Conservation (phyloP, 1,139 yeast species). For the Debaryomyces subglobosus region DNA sequence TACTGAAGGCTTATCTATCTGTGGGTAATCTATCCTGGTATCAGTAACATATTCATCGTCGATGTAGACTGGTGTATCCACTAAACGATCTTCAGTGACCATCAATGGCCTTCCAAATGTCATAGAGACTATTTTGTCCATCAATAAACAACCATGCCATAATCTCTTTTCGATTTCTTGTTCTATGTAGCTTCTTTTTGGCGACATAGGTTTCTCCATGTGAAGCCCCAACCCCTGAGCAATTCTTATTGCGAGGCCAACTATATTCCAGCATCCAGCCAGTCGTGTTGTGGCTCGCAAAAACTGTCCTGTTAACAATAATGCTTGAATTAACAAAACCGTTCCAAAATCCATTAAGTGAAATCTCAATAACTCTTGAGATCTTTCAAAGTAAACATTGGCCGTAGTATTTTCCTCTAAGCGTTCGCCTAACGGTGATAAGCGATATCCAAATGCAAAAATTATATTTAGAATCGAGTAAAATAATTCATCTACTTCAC, state of each 20-base stretch:
- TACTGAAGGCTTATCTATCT: conserved; percentile 11
- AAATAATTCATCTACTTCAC: conserved; percentile 9
- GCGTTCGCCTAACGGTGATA: background rate
- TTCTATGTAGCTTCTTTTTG: background rate
- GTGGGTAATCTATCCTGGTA: conserved; percentile 1
- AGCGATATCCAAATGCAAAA: background rate
- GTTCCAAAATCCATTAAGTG: conserved; percentile 4
- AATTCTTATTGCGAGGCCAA: background rate
- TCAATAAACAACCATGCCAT: background rate
- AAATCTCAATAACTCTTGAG: background rate
- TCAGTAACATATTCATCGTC: conserved; percentile 12
- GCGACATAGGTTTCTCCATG: background rate
- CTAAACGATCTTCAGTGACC: background rate
- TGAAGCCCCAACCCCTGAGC: background rate
- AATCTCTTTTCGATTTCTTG: background rate
- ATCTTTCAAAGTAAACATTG: background rate
- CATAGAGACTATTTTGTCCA: background rate
- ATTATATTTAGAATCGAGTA: background rate
- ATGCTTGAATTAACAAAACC: background rate
- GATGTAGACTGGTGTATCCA: background rate
- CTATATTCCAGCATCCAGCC: background rate
- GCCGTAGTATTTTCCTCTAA: background rate
- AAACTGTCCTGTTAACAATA: background rate
- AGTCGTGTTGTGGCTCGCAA: background rate
- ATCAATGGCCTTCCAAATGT: background rate